Percentiles rank a stretch among this genome's conserved stretches.
Conservation (phyloP, 2,329 filamentous ascomycete genomes). For the Alternaria brassicae region DNA sequence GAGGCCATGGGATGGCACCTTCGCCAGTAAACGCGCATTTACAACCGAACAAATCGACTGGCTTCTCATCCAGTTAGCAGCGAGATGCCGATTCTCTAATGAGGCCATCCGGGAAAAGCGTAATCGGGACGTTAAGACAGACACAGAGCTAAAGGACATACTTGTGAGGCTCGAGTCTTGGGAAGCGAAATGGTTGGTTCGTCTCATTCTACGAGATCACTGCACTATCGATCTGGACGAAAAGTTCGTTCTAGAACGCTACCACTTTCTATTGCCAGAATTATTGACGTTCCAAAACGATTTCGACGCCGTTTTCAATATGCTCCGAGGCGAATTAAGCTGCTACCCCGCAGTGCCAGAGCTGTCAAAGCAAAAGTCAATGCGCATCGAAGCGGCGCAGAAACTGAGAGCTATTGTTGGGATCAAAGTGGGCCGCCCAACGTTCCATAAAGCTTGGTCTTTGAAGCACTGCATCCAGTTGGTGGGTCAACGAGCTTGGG, state of each 20-base stretch:
- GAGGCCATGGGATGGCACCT: conserved; percentile 60
- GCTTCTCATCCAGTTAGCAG: conserved; percentile 70
- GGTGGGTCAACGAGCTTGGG: conserved; percentile 67
- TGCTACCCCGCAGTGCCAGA: conserved; percentile 50
- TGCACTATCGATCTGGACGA: conserved; percentile 70
- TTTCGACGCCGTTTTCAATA: conserved; percentile 65
- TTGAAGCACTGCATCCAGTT: conserved; percentile 78
- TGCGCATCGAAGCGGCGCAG: conserved; percentile 51
- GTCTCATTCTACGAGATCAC: conserved; percentile 79
- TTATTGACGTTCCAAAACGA: conserved; percentile 74
- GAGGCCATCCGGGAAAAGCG: conserved; percentile 51
- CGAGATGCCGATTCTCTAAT: conserved; percentile 74
- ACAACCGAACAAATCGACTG: conserved; percentile 77
- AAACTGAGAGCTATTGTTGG: conserved; percentile 51
- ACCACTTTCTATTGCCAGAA: conserved; percentile 73
- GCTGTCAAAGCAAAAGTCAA: conserved; percentile 34
- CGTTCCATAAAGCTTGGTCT: conserved; percentile 55
- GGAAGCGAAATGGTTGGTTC: conserved; percentile 89
- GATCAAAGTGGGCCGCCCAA: conserved; percentile 56
- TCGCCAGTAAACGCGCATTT: conserved; percentile 44
- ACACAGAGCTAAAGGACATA: conserved; percentile 38
- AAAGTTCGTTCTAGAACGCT: conserved; percentile 62
- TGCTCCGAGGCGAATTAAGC: conserved; percentile 57
- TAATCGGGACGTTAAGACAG: conserved; percentile 27
- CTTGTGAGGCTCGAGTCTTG: conserved; percentile 60